phyloP scores from a whole-genome alignment of 2,329 filamentous ascomycete genomes.

The Coniochaeta prunicola region DNA sequence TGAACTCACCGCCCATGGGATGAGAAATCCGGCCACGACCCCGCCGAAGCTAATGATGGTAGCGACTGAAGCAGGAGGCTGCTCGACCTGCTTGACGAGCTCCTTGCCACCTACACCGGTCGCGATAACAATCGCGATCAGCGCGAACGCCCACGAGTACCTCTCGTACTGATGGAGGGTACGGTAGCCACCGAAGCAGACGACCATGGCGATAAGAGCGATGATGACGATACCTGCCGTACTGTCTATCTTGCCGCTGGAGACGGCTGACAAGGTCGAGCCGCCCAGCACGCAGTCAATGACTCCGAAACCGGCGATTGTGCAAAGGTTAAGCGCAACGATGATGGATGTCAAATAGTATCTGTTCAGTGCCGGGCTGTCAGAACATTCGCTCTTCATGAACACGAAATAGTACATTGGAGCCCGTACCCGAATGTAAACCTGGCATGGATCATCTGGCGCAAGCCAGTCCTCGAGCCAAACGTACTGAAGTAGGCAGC shows the following conservation, averaged over 20 bases:
- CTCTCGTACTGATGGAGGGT: slow-evolving; percentile 48
- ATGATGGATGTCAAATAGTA: background rate
- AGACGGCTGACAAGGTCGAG: slow-evolving; percentile 44
- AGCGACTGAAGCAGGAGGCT: slow-evolving; percentile 31
- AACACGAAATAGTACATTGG: slow-evolving; percentile 2
- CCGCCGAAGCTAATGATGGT: slow-evolving; percentile 49
- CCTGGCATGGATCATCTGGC: slow-evolving; percentile 5
- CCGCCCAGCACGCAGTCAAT: slow-evolving; percentile 53
- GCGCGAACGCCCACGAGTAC: slow-evolving; percentile 45
- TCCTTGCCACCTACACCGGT: background rate
- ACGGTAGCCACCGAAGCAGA: slow-evolving; percentile 53
- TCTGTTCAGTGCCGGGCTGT: slow-evolving; percentile 8
- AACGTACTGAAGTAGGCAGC: slow-evolving; percentile 2
- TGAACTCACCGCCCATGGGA: slow-evolving; percentile 46
- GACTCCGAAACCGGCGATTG: slow-evolving; percentile 52
- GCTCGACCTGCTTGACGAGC: slow-evolving; percentile 11
- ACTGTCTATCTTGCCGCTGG: slow-evolving; percentile 37
- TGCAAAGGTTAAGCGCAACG: slow-evolving; percentile 32
- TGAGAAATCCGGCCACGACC: slow-evolving; percentile 55
- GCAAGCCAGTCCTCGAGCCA: background rate
- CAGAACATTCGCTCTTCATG: background rate
- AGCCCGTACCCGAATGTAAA: slow-evolving; percentile 1
- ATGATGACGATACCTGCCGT: slow-evolving; percentile 53
- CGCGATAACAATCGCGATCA: slow-evolving; percentile 42
- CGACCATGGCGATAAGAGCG: slow-evolving; percentile 41